These are phyloP conservation scores for Coniferiporia weirii DNA, from an alignment of 1,284 basidiomycete species.

Conservation along the genomic window DNA sequence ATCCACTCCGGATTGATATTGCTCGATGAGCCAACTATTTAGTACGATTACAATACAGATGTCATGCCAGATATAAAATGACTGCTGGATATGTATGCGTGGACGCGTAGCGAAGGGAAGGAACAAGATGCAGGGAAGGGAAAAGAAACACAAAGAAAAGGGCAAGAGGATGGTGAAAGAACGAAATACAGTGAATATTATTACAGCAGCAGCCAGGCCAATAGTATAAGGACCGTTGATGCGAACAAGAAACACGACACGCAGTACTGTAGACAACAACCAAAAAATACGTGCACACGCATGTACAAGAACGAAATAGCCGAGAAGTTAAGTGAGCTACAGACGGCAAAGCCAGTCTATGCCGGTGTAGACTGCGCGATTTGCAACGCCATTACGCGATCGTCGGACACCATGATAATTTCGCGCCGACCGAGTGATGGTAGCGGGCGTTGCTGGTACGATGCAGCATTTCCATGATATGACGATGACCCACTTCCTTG, in stretches of 20 bases:
- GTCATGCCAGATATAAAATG: conserved; percentile 9
- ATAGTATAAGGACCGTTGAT: not conserved
- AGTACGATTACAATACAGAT: conserved; percentile 9
- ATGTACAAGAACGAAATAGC: not conserved
- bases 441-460: conserved; percentile 29
- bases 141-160: not conserved
- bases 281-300: not conserved
- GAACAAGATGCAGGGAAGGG: not conserved
- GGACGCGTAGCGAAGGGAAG: not conserved
- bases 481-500: not conserved
- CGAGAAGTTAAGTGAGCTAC: not conserved
- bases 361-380: conserved; percentile 28
- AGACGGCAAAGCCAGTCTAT: not conserved
- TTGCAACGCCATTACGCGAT: conserved; percentile 66
- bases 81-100: conserved; percentile 7
- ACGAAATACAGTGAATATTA: not conserved
- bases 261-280: conserved; percentile 1
- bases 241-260: not conserved
- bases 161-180: not conserved
- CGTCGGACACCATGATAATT: conserved; percentile 76
- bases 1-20: not conserved
- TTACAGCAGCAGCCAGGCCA: not conserved
- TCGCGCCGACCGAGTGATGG: conserved; percentile 56
- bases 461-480: conserved; percentile 34
- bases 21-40: not conserved